Base-by-base conservation (phyloP, 169 alveolate species). In the Plasmodium billcollinsi region DNA sequence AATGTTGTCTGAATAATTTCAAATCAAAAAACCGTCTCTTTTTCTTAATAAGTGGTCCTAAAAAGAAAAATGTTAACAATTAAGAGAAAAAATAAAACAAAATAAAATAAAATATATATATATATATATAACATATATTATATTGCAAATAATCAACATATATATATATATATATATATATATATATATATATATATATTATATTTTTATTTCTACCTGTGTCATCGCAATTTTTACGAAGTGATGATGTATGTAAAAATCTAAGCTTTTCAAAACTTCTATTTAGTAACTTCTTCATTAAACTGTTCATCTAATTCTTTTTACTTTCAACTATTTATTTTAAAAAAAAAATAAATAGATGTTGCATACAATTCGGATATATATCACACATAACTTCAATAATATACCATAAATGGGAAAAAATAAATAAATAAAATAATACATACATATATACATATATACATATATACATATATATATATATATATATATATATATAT, bases 41-140 rank as follows among this genome's bases (percentile, higher is more conserved):
- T 43, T 93, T 92, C 39, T 92, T 94, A 12, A 93, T 47, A 5
- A 95, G 92, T 52, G 96, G 96, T 3, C 96, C 96, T 94, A 52
- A 14, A 62, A 61, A 43, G 52, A 43, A 7, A 62, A 29, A 71
- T 0, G 4, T 26, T 26, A 3, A 26, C 39, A 26, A 26, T 2
- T 26, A 47, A 14, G 54, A 62, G 18, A 49, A 15, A 56, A 47
- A 63, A 26, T n/a, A 43, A 43, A 70, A 56, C 2, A 33, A 33
- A 33, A 33, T 33, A 33, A 1, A 29, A 2, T 52, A 5, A 45
- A 3, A 33, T 33, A 62, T 4, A 33, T 4, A 39, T 39, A 39
- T 6, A 39, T 39, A 39, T 39, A 5, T 39, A 39, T 39, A 39
- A 7, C 47, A 39, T 39, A 39, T 39, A 39, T 39, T 39, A 39